These are phyloP conservation scores for Salix purpurea DNA, from an alignment of 345 rosid species.

Conservation along the genomic window DNA sequence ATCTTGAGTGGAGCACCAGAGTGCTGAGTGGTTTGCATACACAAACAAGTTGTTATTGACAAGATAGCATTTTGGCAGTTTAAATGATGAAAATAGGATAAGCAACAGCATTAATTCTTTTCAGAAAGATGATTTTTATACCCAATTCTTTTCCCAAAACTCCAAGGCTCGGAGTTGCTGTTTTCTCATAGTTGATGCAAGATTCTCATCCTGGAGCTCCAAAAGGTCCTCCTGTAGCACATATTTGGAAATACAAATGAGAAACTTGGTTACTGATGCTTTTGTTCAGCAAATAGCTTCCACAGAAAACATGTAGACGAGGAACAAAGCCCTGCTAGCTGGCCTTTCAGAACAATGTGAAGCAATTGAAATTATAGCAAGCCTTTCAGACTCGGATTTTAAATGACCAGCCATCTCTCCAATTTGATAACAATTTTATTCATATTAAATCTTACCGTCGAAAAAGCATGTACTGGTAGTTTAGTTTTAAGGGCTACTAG, in stretches of 20 bases:
- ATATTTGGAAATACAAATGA: constrained; percentile 8
- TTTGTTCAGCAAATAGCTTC: background rate
- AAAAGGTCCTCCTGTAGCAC: constrained; percentile 61
- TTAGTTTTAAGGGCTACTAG: no score
- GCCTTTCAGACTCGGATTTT: no score
- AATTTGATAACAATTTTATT: background rate
- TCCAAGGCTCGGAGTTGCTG: constrained; percentile 63
- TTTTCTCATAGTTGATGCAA: constrained; percentile 69
- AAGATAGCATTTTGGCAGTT: background rate
- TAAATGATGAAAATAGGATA: background rate
- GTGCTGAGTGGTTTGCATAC: constrained; percentile 41
- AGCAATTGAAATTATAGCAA: no score
- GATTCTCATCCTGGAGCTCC: constrained; percentile 80
- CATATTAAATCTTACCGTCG: no score
- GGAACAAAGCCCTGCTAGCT: background rate
- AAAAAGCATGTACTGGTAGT: no score
- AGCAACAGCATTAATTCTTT: background rate
- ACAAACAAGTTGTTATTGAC: constrained; percentile 13
- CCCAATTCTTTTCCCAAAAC: constrained; percentile 96
- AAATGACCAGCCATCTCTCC: background rate
- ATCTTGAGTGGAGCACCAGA: constrained; percentile 79
- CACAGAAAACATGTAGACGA: background rate
- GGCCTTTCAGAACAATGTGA: background rate
- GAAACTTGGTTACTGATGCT: background rate
- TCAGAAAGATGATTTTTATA: constrained; percentile 19